Evolutionary conservation across 768 basidiomycete genomes (phyloP), one percentile per base, ranked within the genome.

Genomic region (Dendrothele bispora): DNA sequence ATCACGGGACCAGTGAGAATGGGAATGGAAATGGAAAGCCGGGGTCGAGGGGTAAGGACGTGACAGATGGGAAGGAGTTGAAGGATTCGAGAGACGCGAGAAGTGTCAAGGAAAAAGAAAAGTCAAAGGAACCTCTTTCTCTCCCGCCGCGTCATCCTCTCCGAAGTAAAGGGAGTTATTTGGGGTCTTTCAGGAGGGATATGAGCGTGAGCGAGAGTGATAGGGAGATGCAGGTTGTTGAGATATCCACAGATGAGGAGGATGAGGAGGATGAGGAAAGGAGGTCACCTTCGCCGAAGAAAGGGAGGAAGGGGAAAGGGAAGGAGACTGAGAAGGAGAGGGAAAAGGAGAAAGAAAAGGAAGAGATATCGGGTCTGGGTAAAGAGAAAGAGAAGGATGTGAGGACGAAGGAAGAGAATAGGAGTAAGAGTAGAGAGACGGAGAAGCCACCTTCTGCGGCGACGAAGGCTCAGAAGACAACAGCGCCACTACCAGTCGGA

Each of bases 221-320:
- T 42, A 35, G 63, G 55, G 51, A 55, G 55, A 26, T 63, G 51
- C 66, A 66, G 52, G 69, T 75, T 14, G 69, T 75, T 21, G 71
- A 75, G 41, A 66, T 75, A 14, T 71, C 70, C 6, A 68, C 69
- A 7, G 71, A 72, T 30, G 71, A 72, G 27, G 68, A 70, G n/a
- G 61, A 59, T 22, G 59, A 54, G 8, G 50, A 52, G 10, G 52
- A 57, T n/a, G 46, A n/a, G n/a, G n/a, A n/a, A n/a, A n/a, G n/a
- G n/a, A n/a, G 30, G 10, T 20, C 17, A 29, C 7, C 18, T 29
- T 36, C 25, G 32, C 4, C 5, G 32, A 25, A 17, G n/a, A 39
- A 34, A 32, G n/a, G n/a, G 30, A 32, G 10, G 30, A 32, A 32
- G n/a, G n/a, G 10, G n/a, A 32, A 32, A 32, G 30, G 7, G 20